phyloP scores from a whole-genome alignment of 139 green algal species.

The Coelastrella sp. region DNA sequence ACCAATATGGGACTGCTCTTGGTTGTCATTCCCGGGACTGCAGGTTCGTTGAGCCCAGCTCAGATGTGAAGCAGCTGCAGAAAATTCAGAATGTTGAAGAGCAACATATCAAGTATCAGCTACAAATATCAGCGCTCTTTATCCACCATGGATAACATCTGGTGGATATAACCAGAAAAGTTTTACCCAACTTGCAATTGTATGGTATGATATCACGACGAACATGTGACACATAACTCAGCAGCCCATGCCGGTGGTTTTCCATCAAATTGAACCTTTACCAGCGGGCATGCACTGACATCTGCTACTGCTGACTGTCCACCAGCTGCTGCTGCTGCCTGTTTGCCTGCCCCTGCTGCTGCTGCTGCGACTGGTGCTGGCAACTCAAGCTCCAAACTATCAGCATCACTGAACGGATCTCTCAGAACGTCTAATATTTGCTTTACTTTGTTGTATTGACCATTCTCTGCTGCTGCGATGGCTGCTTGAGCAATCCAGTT shows the following conservation, averaged over 20 bases:
- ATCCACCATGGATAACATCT: neutral
- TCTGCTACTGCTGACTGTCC: neutral
- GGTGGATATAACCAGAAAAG: neutral
- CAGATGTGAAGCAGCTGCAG: neutral
- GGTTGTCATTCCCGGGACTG: too few relatives aligned
- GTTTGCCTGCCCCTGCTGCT: neutral
- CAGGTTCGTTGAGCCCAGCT: too few relatives aligned
- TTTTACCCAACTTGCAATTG: neutral
- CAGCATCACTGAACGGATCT: conserved; percentile 59
- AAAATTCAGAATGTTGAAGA: neutral
- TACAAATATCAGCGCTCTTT: neutral
- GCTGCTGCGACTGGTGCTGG: neutral
- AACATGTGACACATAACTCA: conserved; percentile 65
- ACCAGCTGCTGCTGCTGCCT: conserved; percentile 1
- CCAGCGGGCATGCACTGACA: conserved; percentile 17
- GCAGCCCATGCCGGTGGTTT: conserved; percentile 56
- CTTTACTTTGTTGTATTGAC: conserved; percentile 45
- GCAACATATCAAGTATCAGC: neutral
- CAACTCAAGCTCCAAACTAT: conserved; percentile 6
- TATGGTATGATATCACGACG: conserved; percentile 33
- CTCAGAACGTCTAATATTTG: conserved; percentile 57
- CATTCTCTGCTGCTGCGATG: conserved; percentile 63
- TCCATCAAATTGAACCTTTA: conserved; percentile 52
- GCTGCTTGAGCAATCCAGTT: conserved; percentile 71
- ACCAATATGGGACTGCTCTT: too few relatives aligned